These are phyloP conservation scores for Polygonum maritimum DNA, from an alignment of 148 eudicot species.

Conservation along the genomic window DNA sequence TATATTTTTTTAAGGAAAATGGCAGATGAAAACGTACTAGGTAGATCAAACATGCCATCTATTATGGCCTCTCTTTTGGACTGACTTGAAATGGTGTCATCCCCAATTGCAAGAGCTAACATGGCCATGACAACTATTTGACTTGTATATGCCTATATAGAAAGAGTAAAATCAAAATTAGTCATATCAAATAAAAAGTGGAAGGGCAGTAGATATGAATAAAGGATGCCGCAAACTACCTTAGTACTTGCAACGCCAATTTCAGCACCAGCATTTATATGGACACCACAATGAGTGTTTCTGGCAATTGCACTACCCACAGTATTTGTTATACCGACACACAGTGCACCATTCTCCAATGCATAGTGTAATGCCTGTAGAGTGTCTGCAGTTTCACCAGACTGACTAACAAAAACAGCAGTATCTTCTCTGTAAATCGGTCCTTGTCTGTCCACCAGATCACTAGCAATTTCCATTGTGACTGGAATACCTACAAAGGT, in stretches of 20 bases:
- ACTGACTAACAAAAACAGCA: constrained; percentile 93
- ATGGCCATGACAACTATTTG: constrained; percentile 98
- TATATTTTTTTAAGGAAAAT: background rate
- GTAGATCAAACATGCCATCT: constrained; percentile 77
- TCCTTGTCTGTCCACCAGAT: constrained; percentile 93
- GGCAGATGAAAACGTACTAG: constrained; percentile 43
- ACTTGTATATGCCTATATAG: constrained; percentile 93
- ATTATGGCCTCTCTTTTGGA: constrained; percentile 72
- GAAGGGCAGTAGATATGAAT: background rate
- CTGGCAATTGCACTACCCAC: constrained; percentile 97
- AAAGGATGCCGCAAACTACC: constrained; percentile 27
- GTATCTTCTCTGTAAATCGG: constrained; percentile 99
- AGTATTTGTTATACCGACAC: constrained; percentile 96
- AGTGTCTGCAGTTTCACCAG: constrained; percentile 99
- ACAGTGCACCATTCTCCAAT: constrained; percentile 83
- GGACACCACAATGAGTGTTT: constrained; percentile 90
- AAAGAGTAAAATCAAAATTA: background rate
- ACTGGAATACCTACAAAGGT: constrained; percentile 72
- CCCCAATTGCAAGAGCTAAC: constrained; percentile 89
- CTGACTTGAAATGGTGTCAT: constrained; percentile 78
- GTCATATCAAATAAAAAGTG: background rate
- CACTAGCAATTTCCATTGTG: constrained; percentile 97
- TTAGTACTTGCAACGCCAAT: constrained; percentile 99
- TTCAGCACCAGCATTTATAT: constrained; percentile 96
- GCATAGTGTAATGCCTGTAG: constrained; percentile 89